phyloP scores from a whole-genome alignment of 805 yeast species.

The Priceomyces castillae region DNA sequence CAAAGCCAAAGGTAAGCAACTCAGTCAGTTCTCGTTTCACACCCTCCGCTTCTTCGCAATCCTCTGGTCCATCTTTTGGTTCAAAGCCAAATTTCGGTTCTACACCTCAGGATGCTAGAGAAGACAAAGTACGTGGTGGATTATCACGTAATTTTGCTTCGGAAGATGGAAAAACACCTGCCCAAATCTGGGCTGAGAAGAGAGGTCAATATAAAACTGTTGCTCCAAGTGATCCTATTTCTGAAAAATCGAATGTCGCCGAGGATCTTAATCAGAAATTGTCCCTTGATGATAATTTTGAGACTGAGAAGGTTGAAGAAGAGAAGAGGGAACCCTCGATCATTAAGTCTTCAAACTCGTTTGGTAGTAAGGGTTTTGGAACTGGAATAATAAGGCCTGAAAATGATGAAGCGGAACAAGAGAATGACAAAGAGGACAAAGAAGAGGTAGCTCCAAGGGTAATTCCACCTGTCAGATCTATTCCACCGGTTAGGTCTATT shows the following conservation, averaged over 20 bases:
- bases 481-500: not conserved
- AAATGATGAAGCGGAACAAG: constrained; percentile 21
- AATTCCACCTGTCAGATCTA: not conserved
- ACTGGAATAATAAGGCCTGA: constrained; percentile 8
- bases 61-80: constrained; percentile 27
- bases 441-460: constrained; percentile 8
- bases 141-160: constrained; percentile 60
- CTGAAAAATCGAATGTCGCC: constrained; percentile 16
- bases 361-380: not conserved
- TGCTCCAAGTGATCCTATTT: constrained; percentile 15
- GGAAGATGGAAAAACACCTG: constrained; percentile 83
- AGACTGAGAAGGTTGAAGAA: constrained; percentile 9
- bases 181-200: constrained; percentile 93
- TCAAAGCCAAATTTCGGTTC: constrained; percentile 31
- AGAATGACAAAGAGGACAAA: constrained; percentile 5
- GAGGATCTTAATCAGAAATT: constrained; percentile 13
- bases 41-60: constrained; percentile 26
- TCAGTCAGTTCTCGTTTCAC: constrained; percentile 50
- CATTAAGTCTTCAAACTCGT: constrained; percentile 4
- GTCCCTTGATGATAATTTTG: constrained; percentile 10
- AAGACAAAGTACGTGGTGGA: constrained; percentile 55
- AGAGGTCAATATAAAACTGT: constrained; percentile 62
- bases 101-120: constrained; percentile 24
- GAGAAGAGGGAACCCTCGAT: constrained; percentile 3
- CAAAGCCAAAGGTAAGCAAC: constrained; percentile 56